Conservation (phyloP, 1,284 basidiomycete species). For the Rhodotorula sp. region DNA sequence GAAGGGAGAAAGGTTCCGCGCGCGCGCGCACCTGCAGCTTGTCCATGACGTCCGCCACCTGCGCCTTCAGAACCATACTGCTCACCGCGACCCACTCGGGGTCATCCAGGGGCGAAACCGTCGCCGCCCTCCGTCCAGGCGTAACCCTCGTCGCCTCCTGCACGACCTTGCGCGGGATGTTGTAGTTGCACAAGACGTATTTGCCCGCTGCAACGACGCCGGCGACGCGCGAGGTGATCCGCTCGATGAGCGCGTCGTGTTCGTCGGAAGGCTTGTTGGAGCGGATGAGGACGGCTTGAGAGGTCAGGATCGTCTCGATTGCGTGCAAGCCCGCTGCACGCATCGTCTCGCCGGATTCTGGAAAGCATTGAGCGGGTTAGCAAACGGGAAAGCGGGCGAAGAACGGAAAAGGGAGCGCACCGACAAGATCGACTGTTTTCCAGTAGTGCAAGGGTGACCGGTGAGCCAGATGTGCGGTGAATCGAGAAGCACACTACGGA, state of each 20-base stretch:
- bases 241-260: slow-evolving; percentile 61
- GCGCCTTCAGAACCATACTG: slow-evolving; percentile 85
- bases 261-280: slow-evolving; percentile 60
- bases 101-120: slow-evolving; percentile 80
- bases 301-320: slow-evolving; percentile 81
- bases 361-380: not conserved
- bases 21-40: slow-evolving; percentile 61
- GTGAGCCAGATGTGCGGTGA: no score
- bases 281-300: slow-evolving; percentile 92
- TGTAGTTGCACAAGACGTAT: slow-evolving; percentile 92
- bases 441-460: not conserved
- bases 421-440: slow-evolving; percentile 77
- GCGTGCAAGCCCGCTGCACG: slow-evolving; percentile 92
- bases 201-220: slow-evolving; percentile 87
- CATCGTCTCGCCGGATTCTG: slow-evolving; percentile 99
- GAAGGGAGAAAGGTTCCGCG: not conserved
- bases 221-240: slow-evolving; percentile 82
- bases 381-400: not conserved
- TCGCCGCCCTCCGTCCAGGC: slow-evolving; percentile 85
- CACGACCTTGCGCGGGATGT: slow-evolving; percentile 68
- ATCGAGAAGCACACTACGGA: no score
- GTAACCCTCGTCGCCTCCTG: slow-evolving; percentile 68
- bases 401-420: slow-evolving; percentile 54
- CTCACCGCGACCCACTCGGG: slow-evolving; percentile 84
- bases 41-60: slow-evolving; percentile 88